Percentiles rank a stretch among this genome's conserved stretches.
phyloP scores from a whole-genome alignment of 345 rosid species.

The Sapria himalayana region DNA sequence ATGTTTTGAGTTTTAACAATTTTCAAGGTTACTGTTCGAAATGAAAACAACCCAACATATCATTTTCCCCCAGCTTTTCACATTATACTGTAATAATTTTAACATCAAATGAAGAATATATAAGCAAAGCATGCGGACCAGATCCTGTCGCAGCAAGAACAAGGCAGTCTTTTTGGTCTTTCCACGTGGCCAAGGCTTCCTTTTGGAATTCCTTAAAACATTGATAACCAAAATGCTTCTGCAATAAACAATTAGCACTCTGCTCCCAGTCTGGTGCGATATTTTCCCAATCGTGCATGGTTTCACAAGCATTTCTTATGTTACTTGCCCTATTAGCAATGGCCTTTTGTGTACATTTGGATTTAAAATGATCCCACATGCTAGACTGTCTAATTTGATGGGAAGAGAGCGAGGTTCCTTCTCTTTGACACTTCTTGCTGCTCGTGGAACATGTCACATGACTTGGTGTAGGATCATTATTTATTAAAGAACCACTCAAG shows the following conservation, averaged over 20 bases:
- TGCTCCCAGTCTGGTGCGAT: conserved; percentile 35
- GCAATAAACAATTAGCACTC: conserved; percentile 23
- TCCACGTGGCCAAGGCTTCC: conserved; percentile 64
- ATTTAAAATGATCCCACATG: conserved; percentile 38
- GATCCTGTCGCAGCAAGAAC: conserved; percentile 90
- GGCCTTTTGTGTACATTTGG: conserved; percentile 9
- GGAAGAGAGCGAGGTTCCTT: conserved; percentile 12
- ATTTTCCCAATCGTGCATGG: conserved; percentile 10
- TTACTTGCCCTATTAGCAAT: conserved; percentile 4
- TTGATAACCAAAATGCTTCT: conserved; percentile 35
- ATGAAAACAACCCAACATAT: no score
- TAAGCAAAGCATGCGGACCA: conserved; percentile 20
- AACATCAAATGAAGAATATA: background rate
- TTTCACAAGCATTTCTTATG: conserved; percentile 6
- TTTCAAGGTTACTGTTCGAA: no score
- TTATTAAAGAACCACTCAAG: conserved; percentile 18
- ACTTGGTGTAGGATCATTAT: conserved; percentile 10
- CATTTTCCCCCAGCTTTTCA: no score
- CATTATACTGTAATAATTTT: no score
- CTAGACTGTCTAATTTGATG: conserved; percentile 27
- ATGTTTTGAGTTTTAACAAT: no score
- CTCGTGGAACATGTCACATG: conserved; percentile 11
- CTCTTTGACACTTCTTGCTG: conserved; percentile 12
- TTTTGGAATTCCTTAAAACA: conserved; percentile 54
- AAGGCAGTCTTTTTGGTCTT: conserved; percentile 53